Base-by-base conservation (phyloP, 2,329 filamentous ascomycete species). In the Escovopsis sp. region DNA sequence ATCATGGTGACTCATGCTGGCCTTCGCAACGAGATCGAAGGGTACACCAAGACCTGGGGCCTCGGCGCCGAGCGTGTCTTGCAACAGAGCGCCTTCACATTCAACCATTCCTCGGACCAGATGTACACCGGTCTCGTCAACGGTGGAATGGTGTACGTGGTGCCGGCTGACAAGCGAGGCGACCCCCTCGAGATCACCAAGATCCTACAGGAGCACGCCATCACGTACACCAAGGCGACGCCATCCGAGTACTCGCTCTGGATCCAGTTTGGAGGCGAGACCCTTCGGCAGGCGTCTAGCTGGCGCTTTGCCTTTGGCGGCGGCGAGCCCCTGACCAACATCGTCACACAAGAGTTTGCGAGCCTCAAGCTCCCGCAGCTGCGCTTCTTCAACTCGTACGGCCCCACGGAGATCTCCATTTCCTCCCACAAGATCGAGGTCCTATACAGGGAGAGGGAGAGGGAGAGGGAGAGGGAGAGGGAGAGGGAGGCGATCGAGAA, bases 211-310 rank as follows among this genome's bases (percentile, higher is more conserved):
- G n/a, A 51, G 1, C 45, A 64, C 7, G 39, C 47, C 1, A 52
- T 71, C 27, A 64, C 59, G 0, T 53, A 54, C 31, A 68, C 63
- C 0, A 49, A 46, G 3, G 57, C 55, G 2, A 65, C 61, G 1
- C 65, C 67, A 0, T 62, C 67, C 0, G 66, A 71, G 45, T 64
- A 63, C 39, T 34, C 45, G 5, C 48, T 37, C 24, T 60, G 53
- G 59, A 37, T 61, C 2, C 47, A 44, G 3, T 49, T 52, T 24
- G 55, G 48, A 3, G 25, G 37, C 9, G 33, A 35, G 0, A 20
- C 35, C 7, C 43, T 50, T 1, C 25, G 27, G 9, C 47, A 48
- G 9, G 46, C 45, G 12, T 42, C 42, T 2, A 39, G 37, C n/a
- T 57, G 51, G 48, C 42, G 32, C 12, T 41, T 32, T 7, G 50